phyloP scores from a whole-genome alignment of 2,329 filamentous ascomycete species.

The Periconia sp. region DNA sequence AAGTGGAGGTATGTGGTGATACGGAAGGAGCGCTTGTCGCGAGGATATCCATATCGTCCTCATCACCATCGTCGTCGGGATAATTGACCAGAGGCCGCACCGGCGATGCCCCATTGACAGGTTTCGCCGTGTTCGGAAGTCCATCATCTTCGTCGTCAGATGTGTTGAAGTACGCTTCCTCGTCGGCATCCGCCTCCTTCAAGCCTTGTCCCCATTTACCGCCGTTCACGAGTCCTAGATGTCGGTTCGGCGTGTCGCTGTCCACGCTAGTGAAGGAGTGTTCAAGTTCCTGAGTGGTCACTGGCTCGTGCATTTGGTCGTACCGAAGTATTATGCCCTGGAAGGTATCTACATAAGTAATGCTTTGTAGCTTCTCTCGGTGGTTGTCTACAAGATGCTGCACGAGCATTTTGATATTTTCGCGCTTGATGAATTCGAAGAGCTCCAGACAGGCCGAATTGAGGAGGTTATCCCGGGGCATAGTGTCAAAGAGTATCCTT shows the following conservation, averaged over 20 bases:
- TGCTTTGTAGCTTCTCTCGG: slow-evolving; percentile 74
- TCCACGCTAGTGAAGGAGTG: slow-evolving; percentile 74
- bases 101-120: slow-evolving; percentile 68
- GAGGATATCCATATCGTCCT: slow-evolving; percentile 65
- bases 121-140: slow-evolving; percentile 38
- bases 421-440: slow-evolving; percentile 82
- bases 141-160: slow-evolving; percentile 82
- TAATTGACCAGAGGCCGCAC: slow-evolving; percentile 83
- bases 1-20: slow-evolving; percentile 30
- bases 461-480: slow-evolving; percentile 90
- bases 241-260: slow-evolving; percentile 52
- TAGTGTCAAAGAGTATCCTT: slow-evolving; percentile 80
- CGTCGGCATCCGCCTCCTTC: slow-evolving; percentile 81
- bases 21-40: slow-evolving; percentile 47
- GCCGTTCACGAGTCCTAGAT: slow-evolving; percentile 59
- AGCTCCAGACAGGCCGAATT: slow-evolving; percentile 94
- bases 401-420: slow-evolving; percentile 71
- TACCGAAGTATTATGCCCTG: slow-evolving; percentile 75
- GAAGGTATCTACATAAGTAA: slow-evolving; percentile 88
- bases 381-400: slow-evolving; percentile 85
- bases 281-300: slow-evolving; percentile 64
- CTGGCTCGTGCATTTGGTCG: slow-evolving; percentile 70
- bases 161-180: slow-evolving; percentile 93
- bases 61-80: slow-evolving; percentile 79
- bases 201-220: slow-evolving; percentile 70